Base-by-base conservation (phyloP, 176 grass and related monocot species). In the Olyra latifolia region DNA sequence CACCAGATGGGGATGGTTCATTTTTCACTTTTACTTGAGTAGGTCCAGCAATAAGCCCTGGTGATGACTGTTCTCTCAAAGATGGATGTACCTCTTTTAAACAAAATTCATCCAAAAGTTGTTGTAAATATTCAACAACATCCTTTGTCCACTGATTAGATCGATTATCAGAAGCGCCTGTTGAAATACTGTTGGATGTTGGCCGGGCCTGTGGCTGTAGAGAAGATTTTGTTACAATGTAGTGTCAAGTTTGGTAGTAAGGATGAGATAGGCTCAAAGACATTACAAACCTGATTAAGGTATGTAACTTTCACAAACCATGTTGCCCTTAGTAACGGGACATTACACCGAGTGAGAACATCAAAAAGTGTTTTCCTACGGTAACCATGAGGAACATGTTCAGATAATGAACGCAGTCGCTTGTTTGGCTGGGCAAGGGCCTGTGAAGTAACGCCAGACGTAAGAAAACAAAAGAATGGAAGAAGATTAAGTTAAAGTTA, bases 261-360 rank as follows among this genome's bases (percentile, higher is more conserved):
- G 55, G 40, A 80, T 72, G 62, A 80, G 50, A 75, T 40, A 41
- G 23, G 45, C 46, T 76, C 54, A 50, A 83, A 68, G 50, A 59
- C 60, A 60, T 55, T 81, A 23, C 81, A 83, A 76, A 99, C 97
- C 93, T 99, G 97, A 90, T 99, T 99, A 67, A 99, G 97, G 88
- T 99, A 99, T 30, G 91, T 93, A 61, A 99, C 97, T 93, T 99
- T 99, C 66, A 96, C 90, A 88, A 99, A 99, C 97, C 97, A 99
- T 62, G 97, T 93, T 57, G 97, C 97, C 89, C 97, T 92, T 72
- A 95, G 66, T 81, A 99, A 82, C 9, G 97, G 97, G 46, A 99
- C 76, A 88, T 91, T 96, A 64, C 93, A 87, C 54, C 88, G 91
- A 86, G 83, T 96, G 53, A 99, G 90, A 87, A 90, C 86, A 62